Evolutionary conservation across 768 basidiomycete genomes (phyloP), one percentile per base, ranked within the genome.

Genomic region (Tricholoma flavovirens): DNA sequence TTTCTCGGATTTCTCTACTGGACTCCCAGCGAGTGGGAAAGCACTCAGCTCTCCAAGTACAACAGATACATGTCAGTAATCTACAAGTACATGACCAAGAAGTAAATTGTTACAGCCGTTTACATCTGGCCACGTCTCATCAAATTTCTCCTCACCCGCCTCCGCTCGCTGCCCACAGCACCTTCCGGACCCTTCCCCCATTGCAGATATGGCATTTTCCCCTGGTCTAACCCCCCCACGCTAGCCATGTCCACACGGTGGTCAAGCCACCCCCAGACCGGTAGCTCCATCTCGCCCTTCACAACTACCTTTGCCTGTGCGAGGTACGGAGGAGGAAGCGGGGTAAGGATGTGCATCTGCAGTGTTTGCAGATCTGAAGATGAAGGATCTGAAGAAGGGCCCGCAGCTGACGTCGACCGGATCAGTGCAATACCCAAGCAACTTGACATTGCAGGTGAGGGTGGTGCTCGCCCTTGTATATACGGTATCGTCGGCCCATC

Each of bases 221-320:
- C 77, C 14, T 75, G 79, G 5, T 82, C 81, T 5, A 85, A 73
- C 0, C 78, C 82, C 2, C 69, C 76, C 6, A 79, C 75, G 5
- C 64, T 61, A 10, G 64, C 63, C 3, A 70, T 75, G 1, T 69
- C 70, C 4, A 60, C 65, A 22, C 74, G 70, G 56, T 84, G 87
- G 67, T 95, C 93, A 50, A 97, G 73, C 86, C 93, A 83, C 0
- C 88, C 93, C 84, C 88, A 88, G 0, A 93, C 74, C 0, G 94
- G 94, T 0, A 97, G 70, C 68, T 95, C 93, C 63, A 94, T 75
- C 66, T 93, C 92, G 7, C 94, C 94, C 68, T 90, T 93, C 46
- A 96, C 83, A 3, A 96, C 64, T 15, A 83, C 73, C 4, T 81
- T 71, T 21, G 64, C 66, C 14, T 66, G 62, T 0, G 64, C 59